phyloP scores from a whole-genome alignment of 2,329 filamentous ascomycete genomes.

The Phaeoacremonium minimum region DNA sequence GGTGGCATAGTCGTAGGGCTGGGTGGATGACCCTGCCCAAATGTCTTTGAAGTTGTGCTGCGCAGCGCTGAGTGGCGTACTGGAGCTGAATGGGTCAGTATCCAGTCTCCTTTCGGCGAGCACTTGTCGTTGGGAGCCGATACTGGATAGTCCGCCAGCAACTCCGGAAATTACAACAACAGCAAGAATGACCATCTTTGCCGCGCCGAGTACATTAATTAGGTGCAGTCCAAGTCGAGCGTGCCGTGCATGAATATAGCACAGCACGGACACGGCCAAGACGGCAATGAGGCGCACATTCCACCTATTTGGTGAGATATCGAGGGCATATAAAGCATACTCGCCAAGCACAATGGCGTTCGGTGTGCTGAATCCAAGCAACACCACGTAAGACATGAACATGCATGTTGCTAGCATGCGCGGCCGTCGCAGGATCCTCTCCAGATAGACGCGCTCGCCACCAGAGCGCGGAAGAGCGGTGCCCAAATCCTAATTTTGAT shows the following conservation, averaged over 20 bases:
- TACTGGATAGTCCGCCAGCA: conserved; percentile 26
- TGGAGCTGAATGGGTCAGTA: conserved; percentile 13
- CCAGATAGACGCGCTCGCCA: conserved; percentile 50
- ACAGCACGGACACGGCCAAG: conserved; percentile 38
- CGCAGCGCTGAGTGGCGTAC: conserved; percentile 21
- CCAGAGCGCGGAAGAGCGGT: conserved; percentile 38
- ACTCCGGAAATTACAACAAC: conserved; percentile 38
- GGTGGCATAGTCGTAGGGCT: conserved; percentile 39
- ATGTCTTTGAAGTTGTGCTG: conserved; percentile 33
- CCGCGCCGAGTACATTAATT: conserved; percentile 41
- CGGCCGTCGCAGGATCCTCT: conserved; percentile 46
- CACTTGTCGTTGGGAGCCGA: conserved; percentile 14
- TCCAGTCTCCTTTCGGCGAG: conserved; percentile 14
- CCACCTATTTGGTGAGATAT: conserved; percentile 31
- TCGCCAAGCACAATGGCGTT: conserved; percentile 48
- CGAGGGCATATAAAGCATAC: conserved; percentile 42
- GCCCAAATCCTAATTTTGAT: too few species aligned
- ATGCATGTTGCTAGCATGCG: conserved; percentile 48
- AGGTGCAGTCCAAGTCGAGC: conserved; percentile 40
- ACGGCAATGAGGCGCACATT: conserved; percentile 44
- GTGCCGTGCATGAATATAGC: conserved; percentile 40
- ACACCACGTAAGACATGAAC: conserved; percentile 45
- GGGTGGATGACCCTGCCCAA: conserved; percentile 31
- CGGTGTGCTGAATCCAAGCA: conserved; percentile 46
- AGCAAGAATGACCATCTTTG: conserved; percentile 44